These are phyloP conservation scores for Cyberlindnera amylophila DNA, from an alignment of 805 yeast species.

Conservation along the genomic window DNA sequence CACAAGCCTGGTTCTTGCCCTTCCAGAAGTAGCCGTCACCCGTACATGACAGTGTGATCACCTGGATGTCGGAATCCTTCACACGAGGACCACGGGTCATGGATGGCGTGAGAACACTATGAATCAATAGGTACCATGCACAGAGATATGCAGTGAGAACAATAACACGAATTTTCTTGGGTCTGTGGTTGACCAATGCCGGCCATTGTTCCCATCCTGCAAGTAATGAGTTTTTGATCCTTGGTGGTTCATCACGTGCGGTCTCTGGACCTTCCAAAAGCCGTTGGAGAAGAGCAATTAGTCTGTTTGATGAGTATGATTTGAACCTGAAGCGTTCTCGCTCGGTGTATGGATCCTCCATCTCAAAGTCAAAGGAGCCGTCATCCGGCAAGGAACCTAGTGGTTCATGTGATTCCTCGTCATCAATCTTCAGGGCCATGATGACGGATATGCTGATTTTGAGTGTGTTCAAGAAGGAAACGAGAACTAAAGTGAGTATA, in stretches of 20 bases:
- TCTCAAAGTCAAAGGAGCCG: slow-evolving; percentile 9
- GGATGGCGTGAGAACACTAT: slow-evolving; percentile 12
- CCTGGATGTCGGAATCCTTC: slow-evolving; percentile 11
- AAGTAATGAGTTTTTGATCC: slow-evolving; percentile 24
- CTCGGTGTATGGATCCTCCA: slow-evolving; percentile 5
- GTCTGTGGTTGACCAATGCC: slow-evolving; percentile 26
- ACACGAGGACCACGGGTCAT: slow-evolving; percentile 9
- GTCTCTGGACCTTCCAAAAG: slow-evolving; percentile 56
- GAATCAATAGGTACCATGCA: slow-evolving; percentile 14
- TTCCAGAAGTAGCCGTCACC: slow-evolving; percentile 53
- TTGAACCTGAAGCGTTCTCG: slow-evolving; percentile 3
- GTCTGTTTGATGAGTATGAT: slow-evolving; percentile 3
- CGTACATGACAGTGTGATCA: slow-evolving; percentile 44
- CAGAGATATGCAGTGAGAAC: slow-evolving; percentile 8
- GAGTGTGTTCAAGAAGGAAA: background rate
- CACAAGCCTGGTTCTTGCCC: slow-evolving; percentile 76
- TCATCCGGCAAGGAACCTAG: slow-evolving; percentile 3
- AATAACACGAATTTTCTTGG: slow-evolving; percentile 1
- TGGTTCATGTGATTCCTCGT: no score
- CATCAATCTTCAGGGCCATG: no score
- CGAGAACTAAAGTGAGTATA: no score
- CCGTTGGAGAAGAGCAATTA: slow-evolving; percentile 25
- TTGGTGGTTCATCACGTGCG: slow-evolving; percentile 47
- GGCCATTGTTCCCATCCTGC: slow-evolving; percentile 43
- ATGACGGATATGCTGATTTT: background rate